Evolutionary conservation across 129 eudicot genomes (phyloP).

Genomic region (Smallanthus sonchifolius): DNA sequence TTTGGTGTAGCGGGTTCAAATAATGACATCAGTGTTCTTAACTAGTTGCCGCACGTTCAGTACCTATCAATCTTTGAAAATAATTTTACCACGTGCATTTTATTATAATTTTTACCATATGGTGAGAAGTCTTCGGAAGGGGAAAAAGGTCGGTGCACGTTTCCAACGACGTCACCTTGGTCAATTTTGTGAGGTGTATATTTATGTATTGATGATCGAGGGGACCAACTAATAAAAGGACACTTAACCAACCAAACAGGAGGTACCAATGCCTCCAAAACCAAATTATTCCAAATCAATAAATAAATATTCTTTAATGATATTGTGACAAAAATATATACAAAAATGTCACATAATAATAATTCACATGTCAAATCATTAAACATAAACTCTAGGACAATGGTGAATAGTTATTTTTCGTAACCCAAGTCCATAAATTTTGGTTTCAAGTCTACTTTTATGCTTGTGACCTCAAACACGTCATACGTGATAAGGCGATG

Average conservation of each 20-base stretch:
- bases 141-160: slow-evolving; percentile 27
- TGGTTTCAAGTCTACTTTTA: too few species aligned
- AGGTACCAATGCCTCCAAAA: slow-evolving; percentile 20
- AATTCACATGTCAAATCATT: not conserved
- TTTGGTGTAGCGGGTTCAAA: too few species aligned
- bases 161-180: slow-evolving; percentile 23
- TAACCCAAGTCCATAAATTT: too few species aligned
- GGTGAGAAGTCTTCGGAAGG: not conserved
- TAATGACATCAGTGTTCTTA: too few species aligned
- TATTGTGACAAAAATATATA: not conserved
- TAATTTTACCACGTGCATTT: slow-evolving; percentile 11
- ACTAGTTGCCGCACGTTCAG: too few species aligned
- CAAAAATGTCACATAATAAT: not conserved
- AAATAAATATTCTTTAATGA: not conserved
- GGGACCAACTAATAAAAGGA: slow-evolving; percentile 20
- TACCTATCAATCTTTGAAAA: not conserved
- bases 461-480: too few species aligned
- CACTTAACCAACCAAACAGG: slow-evolving; percentile 22
- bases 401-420: not conserved
- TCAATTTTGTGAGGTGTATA: slow-evolving; percentile 14
- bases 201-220: slow-evolving; percentile 5
- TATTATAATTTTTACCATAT: not conserved
- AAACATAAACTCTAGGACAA: not conserved
- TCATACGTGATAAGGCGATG: too few species aligned
- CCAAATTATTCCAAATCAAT: slow-evolving; percentile 11